Evolutionary conservation across 805 yeast genomes (phyloP).

Genomic region (Ogataea polymorpha): DNA sequence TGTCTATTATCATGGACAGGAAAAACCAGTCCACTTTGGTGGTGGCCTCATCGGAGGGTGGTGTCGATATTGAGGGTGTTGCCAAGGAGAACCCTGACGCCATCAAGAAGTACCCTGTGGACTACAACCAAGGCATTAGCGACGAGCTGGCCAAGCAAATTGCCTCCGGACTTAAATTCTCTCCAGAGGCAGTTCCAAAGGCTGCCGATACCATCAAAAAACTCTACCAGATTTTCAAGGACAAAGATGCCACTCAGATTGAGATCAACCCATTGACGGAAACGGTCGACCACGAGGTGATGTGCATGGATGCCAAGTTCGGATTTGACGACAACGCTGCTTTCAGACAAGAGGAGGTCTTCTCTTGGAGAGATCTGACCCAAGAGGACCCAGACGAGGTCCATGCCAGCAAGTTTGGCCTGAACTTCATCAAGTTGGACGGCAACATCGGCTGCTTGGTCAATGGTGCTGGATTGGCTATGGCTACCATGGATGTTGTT

Average conservation of each 20-base stretch:
- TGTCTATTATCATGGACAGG: conserved; percentile 95
- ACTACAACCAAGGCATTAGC: conserved; percentile 76
- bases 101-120: conserved; percentile 82
- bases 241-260: conserved; percentile 95
- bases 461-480: conserved; percentile 99
- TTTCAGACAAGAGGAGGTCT: conserved; percentile 92
- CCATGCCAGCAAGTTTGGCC: conserved; percentile 82
- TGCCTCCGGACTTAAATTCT: conserved; percentile 80
- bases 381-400: conserved; percentile 99
- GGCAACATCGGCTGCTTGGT: conserved; percentile 99
- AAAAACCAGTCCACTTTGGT: conserved; percentile 84
- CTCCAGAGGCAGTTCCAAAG: conserved; percentile 69
- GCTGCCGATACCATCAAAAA: conserved; percentile 86
- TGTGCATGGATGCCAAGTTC: conserved; percentile 99
- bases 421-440: conserved; percentile 95
- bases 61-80: conserved; percentile 99
- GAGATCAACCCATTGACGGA: conserved; percentile 98
- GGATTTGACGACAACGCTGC: conserved; percentile 96
- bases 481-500: conserved; percentile 99
- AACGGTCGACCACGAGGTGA: conserved; percentile 82
- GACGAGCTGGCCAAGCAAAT: conserved; percentile 70
- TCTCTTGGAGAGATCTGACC: conserved; percentile 92
- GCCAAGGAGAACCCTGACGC: conserved; percentile 89
- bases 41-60: conserved; percentile 97
- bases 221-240: conserved; percentile 84